These are phyloP conservation scores for Mycena chlorophos DNA, from an alignment of 768 basidiomycete genomes.

Conservation along the genomic window DNA sequence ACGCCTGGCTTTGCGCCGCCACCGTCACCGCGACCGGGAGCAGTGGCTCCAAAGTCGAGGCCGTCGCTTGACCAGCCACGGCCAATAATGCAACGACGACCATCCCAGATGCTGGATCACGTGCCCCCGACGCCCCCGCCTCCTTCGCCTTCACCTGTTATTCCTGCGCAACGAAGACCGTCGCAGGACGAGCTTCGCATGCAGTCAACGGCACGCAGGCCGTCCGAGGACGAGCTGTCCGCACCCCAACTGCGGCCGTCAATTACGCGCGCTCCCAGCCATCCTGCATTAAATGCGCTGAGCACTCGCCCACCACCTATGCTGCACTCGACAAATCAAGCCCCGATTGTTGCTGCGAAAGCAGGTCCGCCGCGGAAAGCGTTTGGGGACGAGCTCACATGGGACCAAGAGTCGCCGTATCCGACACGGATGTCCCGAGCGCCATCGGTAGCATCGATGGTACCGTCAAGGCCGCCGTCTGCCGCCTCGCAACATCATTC, in stretches of 20 bases:
- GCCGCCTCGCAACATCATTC: constrained; percentile 13
- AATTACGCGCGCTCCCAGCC: not conserved
- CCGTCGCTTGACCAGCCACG: not conserved
- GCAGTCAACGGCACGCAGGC: not conserved
- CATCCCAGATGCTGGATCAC: not conserved
- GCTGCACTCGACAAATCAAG: constrained; percentile 24
- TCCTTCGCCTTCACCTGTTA: not conserved
- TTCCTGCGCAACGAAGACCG: constrained; percentile 7
- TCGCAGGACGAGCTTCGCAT: not conserved
- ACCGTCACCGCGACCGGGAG: constrained; percentile 5
- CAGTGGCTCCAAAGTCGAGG: not conserved
- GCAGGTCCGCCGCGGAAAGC: constrained; percentile 37
- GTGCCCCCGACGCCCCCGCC: not conserved
- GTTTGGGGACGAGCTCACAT: constrained; percentile 52
- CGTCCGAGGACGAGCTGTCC: not conserved
- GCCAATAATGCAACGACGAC: not conserved
- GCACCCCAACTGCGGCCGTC: not conserved
- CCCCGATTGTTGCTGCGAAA: constrained; percentile 43
- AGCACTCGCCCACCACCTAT: constrained; percentile 21
- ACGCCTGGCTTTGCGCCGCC: constrained; percentile 2
- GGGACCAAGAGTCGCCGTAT: constrained; percentile 76
- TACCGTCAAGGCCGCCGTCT: not conserved
- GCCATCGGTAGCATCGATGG: constrained; percentile 17
- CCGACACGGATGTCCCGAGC: constrained; percentile 41
- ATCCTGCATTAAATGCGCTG: constrained; percentile 1